These are phyloP conservation scores for Talaromyces adpressus DNA, from an alignment of 495 filamentous ascomycete species.

Conservation along the genomic window DNA sequence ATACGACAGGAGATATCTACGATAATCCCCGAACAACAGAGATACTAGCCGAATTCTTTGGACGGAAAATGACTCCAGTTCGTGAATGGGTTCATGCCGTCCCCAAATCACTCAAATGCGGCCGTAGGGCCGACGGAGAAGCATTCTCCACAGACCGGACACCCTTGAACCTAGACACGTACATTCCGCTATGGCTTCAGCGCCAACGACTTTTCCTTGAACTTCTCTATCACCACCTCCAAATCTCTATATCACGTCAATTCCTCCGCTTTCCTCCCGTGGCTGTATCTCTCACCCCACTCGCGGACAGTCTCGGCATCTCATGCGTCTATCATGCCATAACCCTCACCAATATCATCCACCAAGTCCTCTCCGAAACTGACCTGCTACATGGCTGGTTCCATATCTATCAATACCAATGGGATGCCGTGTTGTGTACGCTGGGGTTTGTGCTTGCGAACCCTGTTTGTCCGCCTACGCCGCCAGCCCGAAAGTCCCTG, in stretches of 20 bases:
- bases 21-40: slow-evolving; percentile 10
- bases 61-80: slow-evolving; percentile 15
- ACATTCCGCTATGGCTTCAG: slow-evolving; percentile 26
- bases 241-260: slow-evolving; percentile 17
- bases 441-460: slow-evolving; percentile 40
- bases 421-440: slow-evolving; percentile 41
- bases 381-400: slow-evolving; percentile 38
- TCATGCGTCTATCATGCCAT: slow-evolving; percentile 41
- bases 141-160: slow-evolving; percentile 32
- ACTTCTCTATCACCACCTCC: slow-evolving; percentile 22
- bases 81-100: slow-evolving; percentile 29
- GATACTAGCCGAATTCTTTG: slow-evolving; percentile 23
- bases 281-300: slow-evolving; percentile 11
- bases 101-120: slow-evolving; percentile 24
- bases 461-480: slow-evolving; percentile 24
- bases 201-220: slow-evolving; percentile 24
- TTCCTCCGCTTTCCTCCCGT: slow-evolving; percentile 18
- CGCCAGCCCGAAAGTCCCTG: slow-evolving; percentile 26
- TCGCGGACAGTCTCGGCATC: slow-evolving; percentile 36
- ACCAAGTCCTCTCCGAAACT: slow-evolving; percentile 40
- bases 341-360: slow-evolving; percentile 35
- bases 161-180: slow-evolving; percentile 27
- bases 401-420: slow-evolving; percentile 40
- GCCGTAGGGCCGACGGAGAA: slow-evolving; percentile 21
- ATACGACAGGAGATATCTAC: neutral